Conservation (phyloP, 352 stramenopile genomes). For the Pythium coloratum region DNA sequence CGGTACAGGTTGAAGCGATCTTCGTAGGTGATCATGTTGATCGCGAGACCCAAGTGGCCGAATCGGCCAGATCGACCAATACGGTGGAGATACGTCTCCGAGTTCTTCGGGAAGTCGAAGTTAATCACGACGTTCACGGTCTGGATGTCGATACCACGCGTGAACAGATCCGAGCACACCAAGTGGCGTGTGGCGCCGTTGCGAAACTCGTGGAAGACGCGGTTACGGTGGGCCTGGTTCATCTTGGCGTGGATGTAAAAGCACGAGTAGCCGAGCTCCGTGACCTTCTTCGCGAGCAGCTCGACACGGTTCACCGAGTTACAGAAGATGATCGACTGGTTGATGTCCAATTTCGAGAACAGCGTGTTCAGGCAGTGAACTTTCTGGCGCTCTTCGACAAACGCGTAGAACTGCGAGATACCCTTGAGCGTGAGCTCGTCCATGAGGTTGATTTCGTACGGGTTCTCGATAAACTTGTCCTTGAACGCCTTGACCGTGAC, state of each 20-base stretch:
- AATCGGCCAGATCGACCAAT: slow-evolving; percentile 98
- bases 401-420: slow-evolving; percentile 99
- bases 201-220: slow-evolving; percentile 99
- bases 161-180: slow-evolving; percentile 99
- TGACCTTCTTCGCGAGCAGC: slow-evolving; percentile 99
- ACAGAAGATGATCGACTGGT: slow-evolving; percentile 99
- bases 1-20: slow-evolving; percentile 97
- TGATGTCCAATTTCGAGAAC: slow-evolving; percentile 99
- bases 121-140: slow-evolving; percentile 99
- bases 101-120: slow-evolving; percentile 99
- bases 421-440: slow-evolving; percentile 98
- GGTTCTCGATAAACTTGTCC: slow-evolving; percentile 97
- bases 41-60: slow-evolving; percentile 98
- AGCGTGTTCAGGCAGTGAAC: slow-evolving; percentile 99
- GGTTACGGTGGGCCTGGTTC: slow-evolving; percentile 99
- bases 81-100: slow-evolving; percentile 99
- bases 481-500: slow-evolving; percentile 99
- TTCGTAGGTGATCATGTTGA: slow-evolving; percentile 99
- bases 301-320: slow-evolving; percentile 99
- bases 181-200: slow-evolving; percentile 97
- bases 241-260: slow-evolving; percentile 99
- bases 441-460: slow-evolving; percentile 99
- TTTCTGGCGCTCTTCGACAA: slow-evolving; percentile 99
- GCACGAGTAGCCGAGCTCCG: slow-evolving; percentile 98
- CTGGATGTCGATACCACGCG: slow-evolving; percentile 99